Evolutionary conservation across 371 early-diverging fungal species (phyloP), one percentile per base, ranked within the genome.

Genomic region (Mucor piriformis): DNA sequence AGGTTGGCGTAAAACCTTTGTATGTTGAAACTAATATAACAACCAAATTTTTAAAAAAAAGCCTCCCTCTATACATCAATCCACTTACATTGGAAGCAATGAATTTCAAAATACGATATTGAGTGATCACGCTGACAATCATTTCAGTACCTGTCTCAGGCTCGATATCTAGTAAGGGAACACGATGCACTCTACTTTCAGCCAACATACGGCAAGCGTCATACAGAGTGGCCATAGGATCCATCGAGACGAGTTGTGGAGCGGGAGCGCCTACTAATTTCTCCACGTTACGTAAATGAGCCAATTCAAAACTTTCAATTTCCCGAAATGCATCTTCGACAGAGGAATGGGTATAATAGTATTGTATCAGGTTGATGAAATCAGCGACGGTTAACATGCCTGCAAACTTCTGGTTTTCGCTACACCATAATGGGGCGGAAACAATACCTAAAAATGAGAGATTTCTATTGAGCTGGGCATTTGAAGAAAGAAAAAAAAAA

Each of bases 381-480:
- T 97, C 95, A 7, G 94, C 90, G 5, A 94, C 93, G 15, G 95
- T 92, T 65, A 97, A 79, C 92, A 97, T 92, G 49, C 98, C 98
- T 2, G 87, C 89, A 70, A 93, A 95, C 64, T 77, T 76, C 53
- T 92, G 90, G 3, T 76, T 76, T 11, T 76, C 71, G 6, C 94
- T 90, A 60, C 93, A 90, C 92, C 93, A 97, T 38, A 97, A 71
- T 37, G 96, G 95, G 12, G 97, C 97, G 12, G 93, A 92, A 29
- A 93, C 94, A 57, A 96, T 88, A n/a, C 93, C 96, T 92, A 73
- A 29, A 8, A 29, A 8, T n/a, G n/a, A n/a, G n/a, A n/a, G n/a
- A n/a, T n/a, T n/a, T n/a, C 61, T 24, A 0, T 50, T 29, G 16
- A 10, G 16, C 15, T 38, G 15, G 43, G 10, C 11, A 24, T 15